Conservation (phyloP, 176 grass and related monocot species). For the Aegilops speltoides region DNA sequence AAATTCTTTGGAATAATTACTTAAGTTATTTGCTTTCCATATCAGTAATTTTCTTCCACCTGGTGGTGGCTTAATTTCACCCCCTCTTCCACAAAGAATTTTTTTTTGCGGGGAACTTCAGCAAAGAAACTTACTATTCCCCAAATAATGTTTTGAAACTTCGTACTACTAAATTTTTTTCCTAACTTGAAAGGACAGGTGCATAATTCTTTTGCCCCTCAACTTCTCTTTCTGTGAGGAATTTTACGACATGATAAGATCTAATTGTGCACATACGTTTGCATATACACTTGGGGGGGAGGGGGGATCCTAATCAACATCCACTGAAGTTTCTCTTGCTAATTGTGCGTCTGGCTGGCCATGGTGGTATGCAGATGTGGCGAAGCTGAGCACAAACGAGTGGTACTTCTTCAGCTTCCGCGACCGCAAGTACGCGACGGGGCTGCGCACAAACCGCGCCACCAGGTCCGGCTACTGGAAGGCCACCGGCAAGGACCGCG, state of each 20-base stretch:
- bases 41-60: background rate
- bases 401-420: constrained; percentile 97
- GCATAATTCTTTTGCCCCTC: background rate
- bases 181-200: background rate
- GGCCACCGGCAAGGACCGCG: constrained; percentile 78
- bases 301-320: background rate
- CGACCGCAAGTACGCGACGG: constrained; percentile 85
- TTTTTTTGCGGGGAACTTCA: too few relatives aligned
- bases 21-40: background rate
- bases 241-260: background rate
- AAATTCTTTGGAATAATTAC: background rate
- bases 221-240: background rate
- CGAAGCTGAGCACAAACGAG: constrained; percentile 71
- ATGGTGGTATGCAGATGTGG: constrained; percentile 46
- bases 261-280: background rate
- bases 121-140: background rate
- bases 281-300: background rate
- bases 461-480: constrained; percentile 88
- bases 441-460: constrained; percentile 71
- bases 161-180: background rate
- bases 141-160: background rate
- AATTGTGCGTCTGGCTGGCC: background rate
- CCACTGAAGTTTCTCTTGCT: background rate
- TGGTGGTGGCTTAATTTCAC: too few relatives aligned
- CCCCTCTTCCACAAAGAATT: too few relatives aligned